phyloP scores from a whole-genome alignment of 306 rosid genomes.

The Cucurbita pepo region DNA sequence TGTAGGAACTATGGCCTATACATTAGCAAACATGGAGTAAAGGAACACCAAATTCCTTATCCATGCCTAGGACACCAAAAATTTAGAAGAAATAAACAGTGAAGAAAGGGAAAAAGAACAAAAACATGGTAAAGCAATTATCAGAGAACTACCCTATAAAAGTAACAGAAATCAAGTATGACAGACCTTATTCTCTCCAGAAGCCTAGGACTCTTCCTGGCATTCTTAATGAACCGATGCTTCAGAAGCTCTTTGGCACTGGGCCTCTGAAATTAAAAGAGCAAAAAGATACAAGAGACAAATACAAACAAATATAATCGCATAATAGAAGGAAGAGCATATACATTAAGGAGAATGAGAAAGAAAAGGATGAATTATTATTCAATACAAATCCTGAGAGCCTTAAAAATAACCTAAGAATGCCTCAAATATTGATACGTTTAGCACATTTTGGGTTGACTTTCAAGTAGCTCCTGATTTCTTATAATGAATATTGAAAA shows the following conservation, averaged over 20 bases:
- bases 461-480: not conserved
- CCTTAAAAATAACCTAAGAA: not conserved
- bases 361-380: not conserved
- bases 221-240: slow-evolving; percentile 82
- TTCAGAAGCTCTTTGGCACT: slow-evolving; percentile 93
- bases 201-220: slow-evolving; percentile 78
- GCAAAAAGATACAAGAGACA: slow-evolving; percentile 1
- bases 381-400: not conserved
- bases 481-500: not conserved
- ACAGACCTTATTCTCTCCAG: slow-evolving; percentile 78
- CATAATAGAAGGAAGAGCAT: not conserved
- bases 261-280: slow-evolving; percentile 56
- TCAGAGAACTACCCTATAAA: slow-evolving; percentile 4
- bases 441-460: not conserved
- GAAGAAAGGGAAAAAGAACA: not conserved
- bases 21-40: not conserved
- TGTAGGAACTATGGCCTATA: not conserved
- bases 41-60: not conserved
- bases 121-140: not conserved
- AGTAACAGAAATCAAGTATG: slow-evolving; percentile 7
- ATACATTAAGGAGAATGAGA: not conserved
- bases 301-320: not conserved
- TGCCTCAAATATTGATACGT: not conserved
- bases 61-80: not conserved
- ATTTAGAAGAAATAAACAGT: not conserved